These are phyloP conservation scores for Solanum sejunctum DNA, from an alignment of 257 asterid genomes.

Conservation along the genomic window DNA sequence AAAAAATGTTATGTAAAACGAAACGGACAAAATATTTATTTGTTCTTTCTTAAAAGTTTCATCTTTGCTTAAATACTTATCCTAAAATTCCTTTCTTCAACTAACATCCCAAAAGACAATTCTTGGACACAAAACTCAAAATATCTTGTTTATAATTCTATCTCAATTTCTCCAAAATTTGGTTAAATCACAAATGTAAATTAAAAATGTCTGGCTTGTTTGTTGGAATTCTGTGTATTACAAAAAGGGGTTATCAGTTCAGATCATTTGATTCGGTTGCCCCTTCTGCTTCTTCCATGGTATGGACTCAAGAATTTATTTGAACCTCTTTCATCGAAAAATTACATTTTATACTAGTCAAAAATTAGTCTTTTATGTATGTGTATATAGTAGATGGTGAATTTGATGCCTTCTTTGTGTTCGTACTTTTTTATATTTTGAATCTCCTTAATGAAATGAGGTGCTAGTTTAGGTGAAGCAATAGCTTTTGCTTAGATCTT, in stretches of 20 bases:
- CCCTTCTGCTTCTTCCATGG: not conserved
- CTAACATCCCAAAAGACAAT: not conserved
- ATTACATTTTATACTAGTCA: not conserved
- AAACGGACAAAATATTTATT: not conserved
- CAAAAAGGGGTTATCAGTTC: slow-evolving; percentile 37
- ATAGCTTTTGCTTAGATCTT: too few relatives aligned
- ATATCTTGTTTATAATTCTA: not conserved
- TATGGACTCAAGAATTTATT: not conserved
- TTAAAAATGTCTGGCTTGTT: slow-evolving; percentile 44
- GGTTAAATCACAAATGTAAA: slow-evolving; percentile 14
- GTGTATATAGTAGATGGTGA: not conserved
- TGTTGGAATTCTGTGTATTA: slow-evolving; percentile 47
- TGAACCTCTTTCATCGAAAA: slow-evolving; percentile 13
- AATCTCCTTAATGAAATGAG: not conserved
- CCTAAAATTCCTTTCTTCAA: not conserved
- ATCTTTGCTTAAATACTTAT: not conserved
- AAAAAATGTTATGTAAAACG: too few relatives aligned
- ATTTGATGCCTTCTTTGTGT: not conserved
- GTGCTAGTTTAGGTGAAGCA: not conserved
- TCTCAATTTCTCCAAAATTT: not conserved
- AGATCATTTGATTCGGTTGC: slow-evolving; percentile 12
- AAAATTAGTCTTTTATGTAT: not conserved
- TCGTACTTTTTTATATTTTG: not conserved
- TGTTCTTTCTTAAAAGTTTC: not conserved
- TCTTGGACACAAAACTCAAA: not conserved